phyloP scores from a whole-genome alignment of 2,329 filamentous ascomycete genomes.

The Alternaria triticimaculans region DNA sequence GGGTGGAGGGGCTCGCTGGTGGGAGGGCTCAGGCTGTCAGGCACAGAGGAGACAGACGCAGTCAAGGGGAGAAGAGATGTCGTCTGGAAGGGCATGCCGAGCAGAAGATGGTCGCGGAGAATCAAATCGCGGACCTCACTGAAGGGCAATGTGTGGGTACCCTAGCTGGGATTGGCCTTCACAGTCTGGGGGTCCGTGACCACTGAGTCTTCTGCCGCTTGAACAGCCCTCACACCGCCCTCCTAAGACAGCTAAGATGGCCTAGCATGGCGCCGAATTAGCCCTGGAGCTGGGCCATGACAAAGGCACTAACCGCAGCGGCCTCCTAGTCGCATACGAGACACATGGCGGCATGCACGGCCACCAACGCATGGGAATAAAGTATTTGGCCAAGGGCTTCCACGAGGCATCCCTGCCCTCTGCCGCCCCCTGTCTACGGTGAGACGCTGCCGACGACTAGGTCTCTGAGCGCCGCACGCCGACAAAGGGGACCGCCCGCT shows the following conservation, averaged over 20 bases:
- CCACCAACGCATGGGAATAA: conserved; percentile 38
- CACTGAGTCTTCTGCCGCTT: conserved; percentile 33
- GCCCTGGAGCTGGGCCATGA: conserved; percentile 33
- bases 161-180: conserved; percentile 42
- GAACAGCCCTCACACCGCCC: conserved; percentile 35
- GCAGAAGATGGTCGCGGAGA: conserved; percentile 42
- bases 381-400: conserved; percentile 37
- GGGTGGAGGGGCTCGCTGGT: conserved; percentile 7
- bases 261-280: conserved; percentile 38
- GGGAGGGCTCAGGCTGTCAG: conserved; percentile 15
- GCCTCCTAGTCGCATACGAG: conserved; percentile 30
- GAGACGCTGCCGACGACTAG: conserved; percentile 19
- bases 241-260: conserved; percentile 34
- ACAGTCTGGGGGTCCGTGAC: conserved; percentile 28
- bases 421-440: conserved; percentile 17
- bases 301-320: conserved; percentile 32
- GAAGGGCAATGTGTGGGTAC: conserved; percentile 45
- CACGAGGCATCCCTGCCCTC: conserved; percentile 44
- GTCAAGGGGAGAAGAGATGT: conserved; percentile 39
- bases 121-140: conserved; percentile 34
- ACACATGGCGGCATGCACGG: conserved; percentile 40
- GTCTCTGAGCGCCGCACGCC: conserved; percentile 14
- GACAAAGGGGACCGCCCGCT: conserved; percentile 9
- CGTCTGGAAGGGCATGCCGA: conserved; percentile 43
- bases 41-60: conserved; percentile 24